phyloP scores from a whole-genome alignment of 2,329 filamentous ascomycete species.

The Aciculosporium take region DNA sequence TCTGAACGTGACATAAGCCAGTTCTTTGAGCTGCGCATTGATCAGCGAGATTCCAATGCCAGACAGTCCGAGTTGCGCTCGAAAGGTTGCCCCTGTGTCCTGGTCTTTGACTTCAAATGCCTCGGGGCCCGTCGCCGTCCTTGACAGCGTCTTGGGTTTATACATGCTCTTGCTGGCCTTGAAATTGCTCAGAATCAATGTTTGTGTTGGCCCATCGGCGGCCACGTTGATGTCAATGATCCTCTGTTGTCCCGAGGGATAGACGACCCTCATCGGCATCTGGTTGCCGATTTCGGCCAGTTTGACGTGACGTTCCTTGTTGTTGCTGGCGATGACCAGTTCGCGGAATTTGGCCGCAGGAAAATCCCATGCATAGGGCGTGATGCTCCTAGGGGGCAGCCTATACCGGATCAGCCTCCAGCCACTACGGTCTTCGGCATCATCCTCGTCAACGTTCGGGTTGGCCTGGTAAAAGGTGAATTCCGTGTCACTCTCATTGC shows the following conservation, averaged over 20 bases:
- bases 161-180: constrained; percentile 88
- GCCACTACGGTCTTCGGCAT: constrained; percentile 65
- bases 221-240: constrained; percentile 95
- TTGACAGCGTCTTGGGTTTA: constrained; percentile 38
- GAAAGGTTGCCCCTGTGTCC: constrained; percentile 77
- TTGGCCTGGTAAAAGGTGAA: constrained; percentile 95
- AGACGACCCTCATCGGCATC: constrained; percentile 79
- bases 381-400: constrained; percentile 85
- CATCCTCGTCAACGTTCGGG: constrained; percentile 84
- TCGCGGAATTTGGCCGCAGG: constrained; percentile 95
- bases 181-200: constrained; percentile 86
- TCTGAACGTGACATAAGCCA: constrained; percentile 85
- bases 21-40: constrained; percentile 79
- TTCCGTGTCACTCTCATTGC: constrained; percentile 92
- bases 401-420: constrained; percentile 91
- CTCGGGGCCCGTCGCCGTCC: constrained; percentile 35
- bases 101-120: constrained; percentile 85
- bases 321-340: constrained; percentile 49
- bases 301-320: constrained; percentile 71
- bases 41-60: constrained; percentile 88
- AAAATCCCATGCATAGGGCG: constrained; percentile 99
- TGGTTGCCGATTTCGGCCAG: constrained; percentile 92
- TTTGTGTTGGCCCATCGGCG: constrained; percentile 90
- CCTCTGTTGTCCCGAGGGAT: constrained; percentile 55
- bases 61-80: constrained; percentile 73